Evolutionary conservation across 306 rosid genomes (phyloP), one percentile per base, ranked within the genome.

Genomic region (Rosa persica): DNA sequence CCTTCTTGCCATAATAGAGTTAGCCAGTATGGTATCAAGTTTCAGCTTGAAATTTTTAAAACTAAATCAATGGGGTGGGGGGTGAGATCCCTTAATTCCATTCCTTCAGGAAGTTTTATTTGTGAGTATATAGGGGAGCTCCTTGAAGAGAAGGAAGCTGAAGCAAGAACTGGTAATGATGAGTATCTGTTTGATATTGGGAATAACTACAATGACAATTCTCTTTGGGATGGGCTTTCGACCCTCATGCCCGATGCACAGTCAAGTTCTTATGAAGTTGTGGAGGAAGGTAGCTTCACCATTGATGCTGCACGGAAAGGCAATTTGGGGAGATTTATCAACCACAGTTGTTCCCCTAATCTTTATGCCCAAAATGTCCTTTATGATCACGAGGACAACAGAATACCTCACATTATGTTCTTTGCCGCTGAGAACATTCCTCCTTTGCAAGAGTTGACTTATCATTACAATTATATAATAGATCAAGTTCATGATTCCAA

Each of bases 351-450:
- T 72, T 88, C 97, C 52, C 98, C 98, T n/a, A 94, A 94, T 88
- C 92, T 94, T 57, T 89, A 90, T 82, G 98, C 98, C 40, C 97
- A 92, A 77, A 88, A 94, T 76, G 92, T 94, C 39, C 91, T 94
- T 44, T 91, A 82, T 83, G 97, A 94, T 86, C 93, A 92, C 23
- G 88, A 89, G 67, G 97, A 94, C 85, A 83, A 47, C 77, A 87
- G 98, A 82, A 89, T 92, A 84, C 98, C 98, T 66, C 98, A 92
- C 82, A 87, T 94, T 43, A 92, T 94, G 97, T 57, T 94, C 65
- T 94, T 92, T 78, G 97, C 98, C n/a, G 95, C 89, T 2, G 98
- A 94, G 79, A 92, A 94, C 81, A 90, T 94, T 84, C 98, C 97
- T 84, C 95, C 98, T 5, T 70, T 94, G 88, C 95, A 90, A 79